Base-by-base conservation (phyloP, 179 eudicot genomes). In the Actinidia polygama region DNA sequence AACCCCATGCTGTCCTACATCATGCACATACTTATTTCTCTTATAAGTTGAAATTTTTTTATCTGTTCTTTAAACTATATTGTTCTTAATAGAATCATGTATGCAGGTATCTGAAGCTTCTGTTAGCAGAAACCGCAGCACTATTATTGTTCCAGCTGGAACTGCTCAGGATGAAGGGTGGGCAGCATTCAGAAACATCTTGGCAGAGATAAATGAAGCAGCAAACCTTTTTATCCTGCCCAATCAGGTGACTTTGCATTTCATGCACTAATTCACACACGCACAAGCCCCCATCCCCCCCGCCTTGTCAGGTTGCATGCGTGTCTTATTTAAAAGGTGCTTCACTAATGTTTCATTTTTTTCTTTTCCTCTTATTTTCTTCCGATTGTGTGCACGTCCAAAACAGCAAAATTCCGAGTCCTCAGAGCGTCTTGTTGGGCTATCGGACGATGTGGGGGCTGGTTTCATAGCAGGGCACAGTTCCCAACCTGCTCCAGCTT, bases 391-490 rank as follows among this genome's bases (percentile, higher is more conserved):
- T 58, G 55, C 16, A 6, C 8, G 64, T 14, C 78, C 77, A 68
- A 58, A 82, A 54, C 90, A 93, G 94, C 90, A 90, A 83, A 91
- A 82, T 80, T 84, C 98, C 36, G 99, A 94, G 83, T 75, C 95
- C 40, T 88, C 94, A 64, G 98, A 94, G 73, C 95, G 87, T 46
- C 85, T 93, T 79, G 97, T 93, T 91, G 98, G 97, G 85, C 96
- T 96, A 40, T 96, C 97, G 70, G 99, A 96, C 82, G 99, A 94
- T 89, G 98, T 96, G 15, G 99, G 99, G 82, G 99, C 96, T 79
- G 99, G 99, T 75, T 96, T 96, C 84, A 96, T 96, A 83, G 88
- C 99, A 53, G 94, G 98, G 10, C 93, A 91, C 89, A 92, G 93
- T 86, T 87, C 97, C 75, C 94, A 89, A 81, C 77, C 94, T 80